Conservation (phyloP, 495 filamentous ascomycete genomes). For the Aspergillus ellipticus region DNA sequence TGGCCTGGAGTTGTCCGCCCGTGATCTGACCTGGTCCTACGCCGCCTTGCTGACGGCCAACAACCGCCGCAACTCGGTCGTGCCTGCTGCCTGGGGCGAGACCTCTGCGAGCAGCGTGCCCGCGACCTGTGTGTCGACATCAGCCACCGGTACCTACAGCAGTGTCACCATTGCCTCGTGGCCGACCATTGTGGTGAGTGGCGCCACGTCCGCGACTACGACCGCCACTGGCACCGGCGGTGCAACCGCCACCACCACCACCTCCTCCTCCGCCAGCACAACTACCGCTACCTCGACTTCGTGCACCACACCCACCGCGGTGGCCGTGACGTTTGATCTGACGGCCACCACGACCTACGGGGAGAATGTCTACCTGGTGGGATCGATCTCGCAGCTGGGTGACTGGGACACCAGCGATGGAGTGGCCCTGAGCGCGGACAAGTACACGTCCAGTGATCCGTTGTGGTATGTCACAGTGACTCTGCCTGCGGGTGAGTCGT, state of each 20-base stretch:
- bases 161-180: slow-evolving; percentile 51
- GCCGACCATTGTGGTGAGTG: slow-evolving; percentile 49
- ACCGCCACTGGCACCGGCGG: slow-evolving; percentile 21
- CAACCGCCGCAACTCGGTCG: slow-evolving; percentile 42
- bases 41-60: slow-evolving; percentile 49
- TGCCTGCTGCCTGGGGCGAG: slow-evolving; percentile 57
- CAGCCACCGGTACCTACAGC: slow-evolving; percentile 57
- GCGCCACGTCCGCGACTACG: slow-evolving; percentile 26
- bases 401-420: slow-evolving; percentile 51
- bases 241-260: slow-evolving; percentile 24
- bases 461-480: slow-evolving; percentile 54
- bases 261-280: slow-evolving; percentile 3
- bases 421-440: slow-evolving; percentile 46
- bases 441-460: slow-evolving; percentile 53
- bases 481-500: slow-evolving; percentile 46
- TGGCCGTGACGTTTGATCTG: slow-evolving; percentile 59
- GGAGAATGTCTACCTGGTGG: slow-evolving; percentile 57
- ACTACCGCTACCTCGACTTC: slow-evolving; percentile 22
- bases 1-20: slow-evolving; percentile 53
- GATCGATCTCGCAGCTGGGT: slow-evolving; percentile 52
- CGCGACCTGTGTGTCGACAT: slow-evolving; percentile 45
- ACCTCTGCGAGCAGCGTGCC: slow-evolving; percentile 50
- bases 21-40: slow-evolving; percentile 53
- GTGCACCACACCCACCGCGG: slow-evolving; percentile 42
- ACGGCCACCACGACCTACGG: slow-evolving; percentile 52